Evolutionary conservation across 2,329 filamentous ascomycete species (phyloP).

Genomic region (Diaporthe vaccinii): DNA sequence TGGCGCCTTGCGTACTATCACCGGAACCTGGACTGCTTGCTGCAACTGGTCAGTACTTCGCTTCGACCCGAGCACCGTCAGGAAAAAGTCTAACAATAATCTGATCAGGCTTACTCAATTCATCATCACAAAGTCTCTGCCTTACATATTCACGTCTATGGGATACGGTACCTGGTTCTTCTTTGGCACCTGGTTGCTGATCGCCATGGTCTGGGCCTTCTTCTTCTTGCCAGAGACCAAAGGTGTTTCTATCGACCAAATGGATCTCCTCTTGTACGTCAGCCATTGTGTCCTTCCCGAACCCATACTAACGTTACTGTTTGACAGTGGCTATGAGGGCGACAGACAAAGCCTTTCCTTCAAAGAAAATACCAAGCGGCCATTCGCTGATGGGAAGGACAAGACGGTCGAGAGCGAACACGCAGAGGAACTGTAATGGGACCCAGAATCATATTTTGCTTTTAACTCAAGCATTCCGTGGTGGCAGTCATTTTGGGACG

Average conservation of each 20-base stretch:
- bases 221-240: slow-evolving; percentile 69
- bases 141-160: slow-evolving; percentile 59
- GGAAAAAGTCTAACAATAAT: background rate
- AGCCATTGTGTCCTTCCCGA: background rate
- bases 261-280: slow-evolving; percentile 54
- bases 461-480: too few species aligned
- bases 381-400: background rate
- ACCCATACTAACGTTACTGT: background rate
- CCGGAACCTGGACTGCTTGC: slow-evolving; percentile 56
- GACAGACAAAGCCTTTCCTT: background rate
- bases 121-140: slow-evolving; percentile 58
- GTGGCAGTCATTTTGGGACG: too few species aligned
- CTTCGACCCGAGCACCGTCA: background rate
- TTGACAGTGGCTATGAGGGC: slow-evolving; percentile 9
- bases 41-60: slow-evolving; percentile 51
- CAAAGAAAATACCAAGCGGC: background rate
- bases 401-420: slow-evolving; percentile 17
- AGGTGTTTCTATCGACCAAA: slow-evolving; percentile 65
- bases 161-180: slow-evolving; percentile 69
- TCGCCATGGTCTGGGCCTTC: slow-evolving; percentile 62
- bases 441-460: background rate
- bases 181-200: slow-evolving; percentile 66
- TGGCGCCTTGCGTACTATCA: slow-evolving; percentile 57
- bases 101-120: slow-evolving; percentile 54
- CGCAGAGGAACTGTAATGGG: slow-evolving; percentile 11